Base-by-base conservation (phyloP, 148 eudicot species). In the Camellia granthamiana region DNA sequence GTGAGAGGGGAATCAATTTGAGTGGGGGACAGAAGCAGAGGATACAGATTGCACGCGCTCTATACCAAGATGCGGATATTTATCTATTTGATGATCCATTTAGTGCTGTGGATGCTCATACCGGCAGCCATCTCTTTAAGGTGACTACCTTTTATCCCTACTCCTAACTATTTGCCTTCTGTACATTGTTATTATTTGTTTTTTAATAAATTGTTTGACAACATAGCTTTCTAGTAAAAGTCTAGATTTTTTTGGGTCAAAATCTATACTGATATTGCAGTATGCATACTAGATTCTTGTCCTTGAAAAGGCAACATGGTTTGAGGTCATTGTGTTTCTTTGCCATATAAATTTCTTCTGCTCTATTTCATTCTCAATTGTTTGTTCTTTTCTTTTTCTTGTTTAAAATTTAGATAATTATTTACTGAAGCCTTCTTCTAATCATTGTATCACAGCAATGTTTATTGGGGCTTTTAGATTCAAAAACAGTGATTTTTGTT, bases 1-100 rank as follows among this genome's bases (percentile, higher is more conserved):
- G 93, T 5, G 93, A 90, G 71, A 85, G 93, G 81, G 93, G 93
- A n/a, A 90, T 87, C n/a, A 90, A 90, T 79, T 73, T 90, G 84
- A 90, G 93, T 68, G 91, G 93, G 12, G 93, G 93, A 11, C 92
- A 90, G 82, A 90, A 88, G 83, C 92, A 90, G 75, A 84, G 92
- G 77, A 85, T 90, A 72, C 92, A 90, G 76, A 82, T 90, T 54
- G 91, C 93, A 3, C 88, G 91, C 5, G 93, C 91, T 46, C 49
- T 88, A 44, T 90, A 90, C 70, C 88, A 87, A 49, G 88, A 90
- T 55, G 90, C 88, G 18, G 91, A 90, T 59, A 85, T 85, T 46
- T 90, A 90, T 83, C 76, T 90, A 46, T 87, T 90, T 44, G 93
- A 90, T 72, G 93, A 90, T 84, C 93, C 93, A 65, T 90, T 90